phyloP scores from a whole-genome alignment of 1,284 basidiomycete genomes.

The Fomitopsis palustris region DNA sequence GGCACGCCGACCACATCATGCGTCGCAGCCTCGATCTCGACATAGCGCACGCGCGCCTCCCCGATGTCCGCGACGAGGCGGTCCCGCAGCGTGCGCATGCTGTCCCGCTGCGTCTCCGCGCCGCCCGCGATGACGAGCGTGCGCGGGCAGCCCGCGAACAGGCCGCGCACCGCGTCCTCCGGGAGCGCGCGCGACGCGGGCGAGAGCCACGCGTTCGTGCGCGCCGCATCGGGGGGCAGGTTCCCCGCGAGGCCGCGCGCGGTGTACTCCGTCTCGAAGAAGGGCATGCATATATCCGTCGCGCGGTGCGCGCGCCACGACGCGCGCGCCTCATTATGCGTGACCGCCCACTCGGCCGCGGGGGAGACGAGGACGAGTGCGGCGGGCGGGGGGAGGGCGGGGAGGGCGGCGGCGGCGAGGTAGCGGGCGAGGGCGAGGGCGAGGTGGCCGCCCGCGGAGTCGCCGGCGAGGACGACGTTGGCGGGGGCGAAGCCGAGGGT shows the following conservation, averaged over 20 bases:
- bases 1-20: constrained; percentile 52
- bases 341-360: constrained; percentile 33
- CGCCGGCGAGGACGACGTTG: neutral
- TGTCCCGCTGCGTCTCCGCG: constrained; percentile 30
- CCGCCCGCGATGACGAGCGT: constrained; percentile 32
- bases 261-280: constrained; percentile 15
- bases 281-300: constrained; percentile 10
- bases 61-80: constrained; percentile 28
- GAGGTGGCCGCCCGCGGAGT: neutral
- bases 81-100: constrained; percentile 22
- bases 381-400: constrained; percentile 27
- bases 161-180: constrained; percentile 16
- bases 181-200: constrained; percentile 38
- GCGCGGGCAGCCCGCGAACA: constrained; percentile 30
- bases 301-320: constrained; percentile 15
- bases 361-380: constrained; percentile 38
- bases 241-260: constrained; percentile 18
- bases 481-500: neutral
- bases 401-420: constrained; percentile 6
- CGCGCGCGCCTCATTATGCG: constrained; percentile 14
- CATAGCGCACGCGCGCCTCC: constrained; percentile 21
- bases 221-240: constrained; percentile 24
- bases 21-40: constrained; percentile 31
- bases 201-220: constrained; percentile 50
- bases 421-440: neutral